Conservation (phyloP, 805 yeast genomes). For the Saturnispora bothae region DNA sequence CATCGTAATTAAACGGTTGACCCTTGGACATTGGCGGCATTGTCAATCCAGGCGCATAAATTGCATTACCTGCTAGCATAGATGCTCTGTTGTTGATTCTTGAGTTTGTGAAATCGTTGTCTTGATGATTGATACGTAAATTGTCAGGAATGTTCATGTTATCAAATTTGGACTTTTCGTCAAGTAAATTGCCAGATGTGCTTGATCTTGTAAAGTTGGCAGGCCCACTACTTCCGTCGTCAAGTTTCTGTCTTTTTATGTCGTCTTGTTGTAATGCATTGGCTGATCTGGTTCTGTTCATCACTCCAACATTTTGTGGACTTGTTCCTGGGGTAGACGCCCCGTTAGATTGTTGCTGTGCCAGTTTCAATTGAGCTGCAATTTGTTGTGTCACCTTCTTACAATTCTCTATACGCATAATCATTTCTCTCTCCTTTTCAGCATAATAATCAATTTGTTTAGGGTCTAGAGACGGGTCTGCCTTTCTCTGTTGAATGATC, state of each 20-base stretch:
- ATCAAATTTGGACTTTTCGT: slow-evolving; percentile 42
- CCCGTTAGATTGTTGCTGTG: slow-evolving; percentile 17
- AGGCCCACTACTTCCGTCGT: slow-evolving; percentile 26
- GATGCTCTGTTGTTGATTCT: slow-evolving; percentile 67
- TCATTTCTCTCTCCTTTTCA: slow-evolving; percentile 39
- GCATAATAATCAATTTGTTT: slow-evolving; percentile 35
- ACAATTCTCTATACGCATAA: slow-evolving; percentile 37
- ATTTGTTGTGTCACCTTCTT: slow-evolving; percentile 31
- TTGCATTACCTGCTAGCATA: slow-evolving; percentile 72
- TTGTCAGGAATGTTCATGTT: slow-evolving; percentile 64
- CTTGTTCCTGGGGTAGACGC: slow-evolving; percentile 14
- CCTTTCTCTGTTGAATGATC: slow-evolving; percentile 39
- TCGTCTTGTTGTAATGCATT: slow-evolving; percentile 10
- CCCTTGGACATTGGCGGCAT: slow-evolving; percentile 67
- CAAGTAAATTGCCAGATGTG: slow-evolving; percentile 2
- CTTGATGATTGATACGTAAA: slow-evolving; percentile 43
- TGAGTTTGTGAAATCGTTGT: slow-evolving; percentile 54
- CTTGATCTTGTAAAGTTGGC: slow-evolving; percentile 25
- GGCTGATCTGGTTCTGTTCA: slow-evolving; percentile 12
- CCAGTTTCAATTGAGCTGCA: slow-evolving; percentile 32
- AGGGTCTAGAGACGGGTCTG: slow-evolving; percentile 33
- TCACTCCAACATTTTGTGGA: slow-evolving; percentile 12
- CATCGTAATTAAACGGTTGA: slow-evolving; percentile 75
- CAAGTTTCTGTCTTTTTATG: slow-evolving; percentile 4
- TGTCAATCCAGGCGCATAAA: slow-evolving; percentile 56